Conservation (phyloP, 2,329 filamentous ascomycete species). For the Exophiala sp. region DNA sequence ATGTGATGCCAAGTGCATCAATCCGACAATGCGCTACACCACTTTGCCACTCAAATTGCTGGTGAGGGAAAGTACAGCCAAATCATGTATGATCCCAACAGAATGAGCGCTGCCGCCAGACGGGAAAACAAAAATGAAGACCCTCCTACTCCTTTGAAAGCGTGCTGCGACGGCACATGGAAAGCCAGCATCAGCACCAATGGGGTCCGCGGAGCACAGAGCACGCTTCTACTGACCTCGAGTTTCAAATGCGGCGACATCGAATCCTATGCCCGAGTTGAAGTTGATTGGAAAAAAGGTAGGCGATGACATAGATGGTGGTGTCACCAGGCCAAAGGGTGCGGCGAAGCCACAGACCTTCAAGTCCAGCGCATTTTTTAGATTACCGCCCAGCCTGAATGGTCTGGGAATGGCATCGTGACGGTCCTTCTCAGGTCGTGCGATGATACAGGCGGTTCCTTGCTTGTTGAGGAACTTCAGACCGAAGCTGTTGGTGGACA, state of each 20-base stretch:
- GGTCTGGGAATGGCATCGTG: conserved; percentile 49
- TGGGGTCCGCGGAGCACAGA: conserved; percentile 34
- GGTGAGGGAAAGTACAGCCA: no score
- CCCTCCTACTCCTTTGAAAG: no score
- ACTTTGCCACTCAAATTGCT: no score
- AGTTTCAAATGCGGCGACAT: conserved; percentile 63
- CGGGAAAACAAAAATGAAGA: no score
- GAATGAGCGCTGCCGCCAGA: no score
- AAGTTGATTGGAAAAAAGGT: conserved; percentile 78
- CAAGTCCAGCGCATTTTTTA: conserved; percentile 46
- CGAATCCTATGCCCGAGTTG: conserved; percentile 59
- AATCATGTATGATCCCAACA: no score
- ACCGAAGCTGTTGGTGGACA: conserved; percentile 20
- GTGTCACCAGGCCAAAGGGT: conserved; percentile 59
- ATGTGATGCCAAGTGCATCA: no score
- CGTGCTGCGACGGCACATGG: no score
- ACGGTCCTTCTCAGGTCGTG: conserved; percentile 53
- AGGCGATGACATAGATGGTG: conserved; percentile 71
- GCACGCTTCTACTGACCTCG: conserved; percentile 86
- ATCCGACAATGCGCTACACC: no score
- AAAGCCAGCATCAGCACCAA: conserved; percentile 44
- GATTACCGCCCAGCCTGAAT: conserved; percentile 48
- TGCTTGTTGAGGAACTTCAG: conserved; percentile 32
- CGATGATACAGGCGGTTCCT: conserved; percentile 34
- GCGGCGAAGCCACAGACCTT: conserved; percentile 57